Base-by-base conservation (phyloP, 164 flowering plant species). In the Platanus orientalis region DNA sequence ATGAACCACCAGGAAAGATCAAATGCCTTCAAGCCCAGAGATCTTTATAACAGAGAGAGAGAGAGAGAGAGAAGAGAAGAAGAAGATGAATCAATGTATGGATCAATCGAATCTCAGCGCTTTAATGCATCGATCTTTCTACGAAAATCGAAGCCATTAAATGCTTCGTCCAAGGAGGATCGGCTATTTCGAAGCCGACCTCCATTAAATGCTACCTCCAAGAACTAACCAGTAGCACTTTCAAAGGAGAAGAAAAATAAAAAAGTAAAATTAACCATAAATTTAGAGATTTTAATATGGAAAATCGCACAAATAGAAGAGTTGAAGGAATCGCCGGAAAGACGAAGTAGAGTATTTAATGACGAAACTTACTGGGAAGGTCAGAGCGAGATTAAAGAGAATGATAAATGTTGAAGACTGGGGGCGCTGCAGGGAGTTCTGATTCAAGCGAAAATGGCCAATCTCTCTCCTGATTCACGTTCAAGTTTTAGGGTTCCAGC, bases 121-220 rank as follows among this genome's bases (percentile, higher is more conserved):
- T 30, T 32, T 57, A 61, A 62, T 45, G 49, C 49, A 19, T 45
- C 49, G 49, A 45, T 45, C 6, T 16, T 45, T 45, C 49, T 45
- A 45, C 20, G 49, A 19, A 45, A 45, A 45, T 45, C 49, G 49
- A 5, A 16, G 49, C 4, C 3, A 14, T 14, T 2, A 45, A 45
- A 45, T 13, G 49, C 2, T 13, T 5, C 16, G 5, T 13, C 49
- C 19, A 17, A 45, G 4, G 19, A 45, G 20, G 42, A 3, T 14
- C 42, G 20, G 49, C 49, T 17, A 45, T 19, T 45, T 45, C 19
- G 49, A 45, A 45, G 49, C n/a, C 20, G 49, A 5, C 16, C n/a
- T 17, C 4, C 49, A 45, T 45, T 45, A 45, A 45, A 45, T 45
- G 49, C 19, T 45, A 3, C 20, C 49, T 16, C 49, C 49, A 16